phyloP scores from a whole-genome alignment of 2,329 filamentous ascomycete genomes.

The Fusarium cyanostomum region DNA sequence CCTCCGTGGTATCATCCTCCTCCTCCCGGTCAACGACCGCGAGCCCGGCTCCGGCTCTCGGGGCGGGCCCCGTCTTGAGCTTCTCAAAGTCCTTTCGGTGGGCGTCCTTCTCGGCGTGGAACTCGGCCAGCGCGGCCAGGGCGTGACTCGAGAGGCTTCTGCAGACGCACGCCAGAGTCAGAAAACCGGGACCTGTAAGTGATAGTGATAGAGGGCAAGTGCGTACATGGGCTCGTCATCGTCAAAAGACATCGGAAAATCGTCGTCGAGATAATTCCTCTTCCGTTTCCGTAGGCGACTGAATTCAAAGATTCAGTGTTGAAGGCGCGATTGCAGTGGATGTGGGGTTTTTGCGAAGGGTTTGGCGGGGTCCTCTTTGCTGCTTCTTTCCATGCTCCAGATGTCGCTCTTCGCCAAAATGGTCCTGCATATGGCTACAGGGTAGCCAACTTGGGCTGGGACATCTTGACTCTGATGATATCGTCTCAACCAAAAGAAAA shows the following conservation, averaged over 20 bases:
- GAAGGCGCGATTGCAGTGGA: neutral
- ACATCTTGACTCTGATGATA: neutral
- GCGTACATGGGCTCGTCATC: constrained; percentile 62
- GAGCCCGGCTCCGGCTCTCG: constrained; percentile 25
- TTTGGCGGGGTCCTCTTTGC: constrained; percentile 29
- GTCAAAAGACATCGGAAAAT: constrained; percentile 44
- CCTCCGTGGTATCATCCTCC: constrained; percentile 47
- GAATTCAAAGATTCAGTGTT: neutral
- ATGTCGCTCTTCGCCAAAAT: constrained; percentile 1
- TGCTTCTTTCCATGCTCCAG: constrained; percentile 10
- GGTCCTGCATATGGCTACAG: constrained; percentile 15
- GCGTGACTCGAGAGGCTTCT: constrained; percentile 70
- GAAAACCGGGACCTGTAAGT: neutral
- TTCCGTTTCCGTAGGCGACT: neutral
- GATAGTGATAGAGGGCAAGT: too few species aligned
- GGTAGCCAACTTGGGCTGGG: constrained; percentile 18
- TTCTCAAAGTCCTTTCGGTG: constrained; percentile 73
- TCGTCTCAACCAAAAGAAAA: constrained; percentile 39
- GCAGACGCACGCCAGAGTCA: constrained; percentile 8
- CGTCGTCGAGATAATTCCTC: constrained; percentile 8
- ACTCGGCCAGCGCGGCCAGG: constrained; percentile 75
- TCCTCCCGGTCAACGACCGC: constrained; percentile 52
- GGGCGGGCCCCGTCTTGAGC: constrained; percentile 50
- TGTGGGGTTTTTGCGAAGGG: constrained; percentile 14
- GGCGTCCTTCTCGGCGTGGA: constrained; percentile 77